Evolutionary conservation across 2,329 filamentous ascomycete species (phyloP), one percentile per base, ranked within the genome.

Genomic region (Xylaria sp.): DNA sequence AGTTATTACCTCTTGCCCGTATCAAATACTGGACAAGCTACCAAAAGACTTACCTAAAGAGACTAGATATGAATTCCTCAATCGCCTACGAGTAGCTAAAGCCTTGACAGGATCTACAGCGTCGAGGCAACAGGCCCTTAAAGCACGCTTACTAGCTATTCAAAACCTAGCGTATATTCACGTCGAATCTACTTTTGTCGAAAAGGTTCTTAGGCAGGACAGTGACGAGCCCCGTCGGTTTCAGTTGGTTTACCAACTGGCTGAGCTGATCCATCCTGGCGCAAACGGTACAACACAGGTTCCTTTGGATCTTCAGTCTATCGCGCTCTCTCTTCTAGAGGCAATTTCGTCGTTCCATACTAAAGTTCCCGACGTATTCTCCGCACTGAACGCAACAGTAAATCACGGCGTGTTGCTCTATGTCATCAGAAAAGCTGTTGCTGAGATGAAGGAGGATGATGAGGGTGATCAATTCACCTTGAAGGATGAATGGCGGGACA

Each of bases 391-490:
- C 76, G 93, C 97, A 63, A 97, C 95, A 74, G 95, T 98, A 44
- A 98, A 97, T 75, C 97, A 99, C 75, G 97, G 96, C 15, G 92
- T 98, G 36, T 86, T 99, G 53, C 91, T 98, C 73, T 98, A 97
- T 76, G 88, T 97, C 73, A 91, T 97, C 59, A 89, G 95, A 65
- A 97, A 97, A 80, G 93, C 94, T 10, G 92, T 98, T 66, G 90
- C 91, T 20, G 92, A 94, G 71, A 91, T 99, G 82, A 89, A 86
- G 66, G 83, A 83, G 20, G 85, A 89, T 67, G 83, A 84, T 58
- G 78, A 83, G 59, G 88, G 89, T 46, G 85, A 87, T 26, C 86
- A 89, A 71, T 86, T 88, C 65, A 88, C 88, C n/a, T 88, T 89
- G 67, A 85, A 89, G 68, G 93, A 97, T 77, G 90, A 96, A 75